These are phyloP conservation scores for Apiotrichum brassicae DNA, from an alignment of 1,284 basidiomycete genomes.

Conservation along the genomic window DNA sequence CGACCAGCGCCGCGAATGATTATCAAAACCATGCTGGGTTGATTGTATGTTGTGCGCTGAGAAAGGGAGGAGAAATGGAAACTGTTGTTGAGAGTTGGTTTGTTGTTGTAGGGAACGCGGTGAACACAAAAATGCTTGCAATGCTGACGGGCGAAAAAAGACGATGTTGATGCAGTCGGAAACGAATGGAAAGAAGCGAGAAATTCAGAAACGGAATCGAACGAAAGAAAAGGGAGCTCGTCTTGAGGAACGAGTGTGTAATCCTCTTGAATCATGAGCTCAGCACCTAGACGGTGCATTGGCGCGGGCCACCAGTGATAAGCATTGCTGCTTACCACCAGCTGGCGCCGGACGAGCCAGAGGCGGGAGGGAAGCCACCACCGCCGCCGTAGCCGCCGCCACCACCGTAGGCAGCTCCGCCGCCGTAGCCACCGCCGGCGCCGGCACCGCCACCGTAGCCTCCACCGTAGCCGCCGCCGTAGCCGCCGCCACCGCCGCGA, in stretches of 20 bases:
- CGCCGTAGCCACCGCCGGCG: slow-evolving; percentile 52
- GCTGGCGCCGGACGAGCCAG: slow-evolving; percentile 44
- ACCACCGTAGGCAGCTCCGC: slow-evolving; percentile 49
- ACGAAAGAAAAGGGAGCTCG: neutral
- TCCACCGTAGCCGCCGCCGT: slow-evolving; percentile 37
- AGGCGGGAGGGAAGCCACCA: slow-evolving; percentile 39
- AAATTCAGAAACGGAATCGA: neutral
- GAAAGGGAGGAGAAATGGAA: slow-evolving; percentile 12
- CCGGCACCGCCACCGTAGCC: slow-evolving; percentile 61
- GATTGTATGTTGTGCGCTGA: slow-evolving; percentile 11
- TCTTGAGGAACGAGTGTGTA: too few relatives aligned
- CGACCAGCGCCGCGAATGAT: slow-evolving; percentile 17
- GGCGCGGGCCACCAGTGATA: neutral
- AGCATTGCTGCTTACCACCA: slow-evolving; percentile 39
- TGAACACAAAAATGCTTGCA: slow-evolving; percentile 19
- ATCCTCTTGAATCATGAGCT: neutral
- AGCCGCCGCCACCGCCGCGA: slow-evolving; percentile 29
- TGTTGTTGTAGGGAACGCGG: slow-evolving; percentile 4
- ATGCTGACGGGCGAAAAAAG: slow-evolving; percentile 14
- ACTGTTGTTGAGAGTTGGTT: neutral
- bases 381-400: slow-evolving; percentile 42
- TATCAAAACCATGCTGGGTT: slow-evolving; percentile 10
- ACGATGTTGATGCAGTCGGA: slow-evolving; percentile 2
- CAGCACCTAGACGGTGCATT: too few relatives aligned
- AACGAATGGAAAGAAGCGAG: neutral